Evolutionary conservation across 176 grass and related monocot species (phyloP), one percentile per base, ranked within the genome.

Genomic region (Carex littledalei): DNA sequence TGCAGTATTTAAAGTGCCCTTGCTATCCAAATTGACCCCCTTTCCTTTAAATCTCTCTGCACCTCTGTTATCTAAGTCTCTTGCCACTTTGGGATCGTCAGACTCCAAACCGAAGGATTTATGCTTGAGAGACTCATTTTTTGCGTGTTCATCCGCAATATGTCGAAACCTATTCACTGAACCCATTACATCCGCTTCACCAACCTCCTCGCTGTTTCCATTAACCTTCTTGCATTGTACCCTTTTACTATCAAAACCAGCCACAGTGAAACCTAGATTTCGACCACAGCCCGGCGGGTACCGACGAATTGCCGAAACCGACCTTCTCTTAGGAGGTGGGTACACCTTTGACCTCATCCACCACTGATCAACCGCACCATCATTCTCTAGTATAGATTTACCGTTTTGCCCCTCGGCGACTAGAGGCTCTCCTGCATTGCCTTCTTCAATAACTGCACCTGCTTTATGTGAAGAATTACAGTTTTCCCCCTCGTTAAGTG

Each of bases 281-380:
- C 31, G 18, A 10, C 80, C 80, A 83, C 57, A 83, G 60, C 59
- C 39, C 3, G 0, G 18, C 6, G 61, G 80, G 41, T 50, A 67
- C 14, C 2, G 21, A 2, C 61, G 80, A 31, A 29, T 49, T 16
- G 41, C 80, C 6, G 20, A 22, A 26, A 83, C 32, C 0, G n/a
- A 3, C 37, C 61, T 83, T 18, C 39, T 83, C 62, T 83, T 83
- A 52, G 80, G 80, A 3, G 80, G 59, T 9, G 37, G 80, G 12
- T 83, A 67, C 61, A 26, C 57, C 80, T 59, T 83, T 53, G 43
- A 47, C 62, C 57, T 62, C 79, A 63, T 61, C 52, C 52, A 56
- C 29, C 54, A 61, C 20, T 80, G 55, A 12, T 59, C 21, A 61
- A 4, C 41, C 2, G 3, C 24, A 39, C 57, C 54, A 29, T 80